Base-by-base conservation (phyloP, 2,329 filamentous ascomycete genomes). In the Phyllosticta ampelicida region DNA sequence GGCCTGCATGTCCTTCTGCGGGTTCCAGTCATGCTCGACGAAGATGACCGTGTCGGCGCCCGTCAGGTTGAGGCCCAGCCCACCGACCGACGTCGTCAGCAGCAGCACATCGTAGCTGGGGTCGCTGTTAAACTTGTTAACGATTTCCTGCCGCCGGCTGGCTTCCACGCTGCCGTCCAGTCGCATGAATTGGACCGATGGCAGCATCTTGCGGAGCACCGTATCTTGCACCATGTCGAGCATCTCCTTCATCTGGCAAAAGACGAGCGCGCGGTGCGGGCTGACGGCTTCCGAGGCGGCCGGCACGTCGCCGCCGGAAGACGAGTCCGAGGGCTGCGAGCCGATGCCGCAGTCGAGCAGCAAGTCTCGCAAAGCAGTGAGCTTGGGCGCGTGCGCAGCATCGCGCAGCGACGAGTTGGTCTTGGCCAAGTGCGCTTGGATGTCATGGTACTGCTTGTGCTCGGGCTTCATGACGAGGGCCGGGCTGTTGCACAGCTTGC, bases 191-290 rank as follows among this genome's bases (percentile, higher is more conserved):
- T 95, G 94, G 5, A 96, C 91, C 0, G 86, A 88, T 1, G 94
- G 94, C n/a, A 99, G 80, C 74, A 97, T 80, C 67, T 87, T 87
- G 71, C 89, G 90, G 48, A 99, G 76, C 0, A 99, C 94, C 60
- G 92, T 91, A 66, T 87, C 90, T 70, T 97, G 91, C 2, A 99
- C 95, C 83, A 99, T 97, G 72, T 99, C 94, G 21, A 99, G 80
- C 95, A 99, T 99, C 72, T 99, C 94, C 75, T 99, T 99, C 90
- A 99, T 96, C 71, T 99, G 94, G 67, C 94, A 99, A 79, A 99
- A 99, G 64, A 99, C 87, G 26, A 99, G 82, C 0, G 94, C 95
- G 51, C 94, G 89, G 70, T 99, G 94, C 28, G 92, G 94, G 61
- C 94, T 96, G 70, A 99, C 95, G 48, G 91, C 95, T 71, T 89